These are phyloP conservation scores for Acer saccharum DNA, from an alignment of 345 rosid genomes.

Conservation along the genomic window DNA sequence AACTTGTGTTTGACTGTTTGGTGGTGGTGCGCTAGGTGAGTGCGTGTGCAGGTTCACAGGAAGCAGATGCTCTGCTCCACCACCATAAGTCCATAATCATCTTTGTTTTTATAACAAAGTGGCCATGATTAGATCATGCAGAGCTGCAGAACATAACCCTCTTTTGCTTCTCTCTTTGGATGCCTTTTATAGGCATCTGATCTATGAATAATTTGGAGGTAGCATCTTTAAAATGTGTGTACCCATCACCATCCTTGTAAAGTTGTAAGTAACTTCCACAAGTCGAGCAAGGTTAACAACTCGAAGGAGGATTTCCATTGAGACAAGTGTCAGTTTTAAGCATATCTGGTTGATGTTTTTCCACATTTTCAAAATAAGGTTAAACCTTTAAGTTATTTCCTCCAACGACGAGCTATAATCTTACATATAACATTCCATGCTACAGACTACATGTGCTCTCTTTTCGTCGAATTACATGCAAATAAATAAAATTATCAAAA, in stretches of 20 bases:
- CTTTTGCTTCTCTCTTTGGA: too few relatives aligned
- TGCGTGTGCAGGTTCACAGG: too few relatives aligned
- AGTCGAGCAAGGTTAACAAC: conserved; percentile 12
- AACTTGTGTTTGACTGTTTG: too few relatives aligned
- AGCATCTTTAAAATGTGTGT: neutral
- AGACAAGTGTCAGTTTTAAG: neutral
- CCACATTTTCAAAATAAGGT: conserved; percentile 1
- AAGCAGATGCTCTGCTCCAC: too few relatives aligned
- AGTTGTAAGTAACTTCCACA: neutral
- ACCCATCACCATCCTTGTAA: neutral
- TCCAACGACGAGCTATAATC: neutral
- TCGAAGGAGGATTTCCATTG: conserved; percentile 3
- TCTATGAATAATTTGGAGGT: too few relatives aligned
- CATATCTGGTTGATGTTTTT: conserved; percentile 12
- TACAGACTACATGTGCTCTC: conserved; percentile 14
- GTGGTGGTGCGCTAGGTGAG: too few relatives aligned
- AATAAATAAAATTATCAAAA: too few relatives aligned
- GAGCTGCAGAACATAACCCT: too few relatives aligned
- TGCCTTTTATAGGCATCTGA: neutral
- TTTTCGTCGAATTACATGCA: conserved; percentile 4
- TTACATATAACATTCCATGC: conserved; percentile 19
- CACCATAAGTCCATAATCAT: too few relatives aligned
- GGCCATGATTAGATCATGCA: too few relatives aligned
- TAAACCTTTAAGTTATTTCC: neutral
- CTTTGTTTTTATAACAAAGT: too few relatives aligned